Evolutionary conservation across 257 asterid species (phyloP).

Genomic region (Nicotiana obtusifolia): DNA sequence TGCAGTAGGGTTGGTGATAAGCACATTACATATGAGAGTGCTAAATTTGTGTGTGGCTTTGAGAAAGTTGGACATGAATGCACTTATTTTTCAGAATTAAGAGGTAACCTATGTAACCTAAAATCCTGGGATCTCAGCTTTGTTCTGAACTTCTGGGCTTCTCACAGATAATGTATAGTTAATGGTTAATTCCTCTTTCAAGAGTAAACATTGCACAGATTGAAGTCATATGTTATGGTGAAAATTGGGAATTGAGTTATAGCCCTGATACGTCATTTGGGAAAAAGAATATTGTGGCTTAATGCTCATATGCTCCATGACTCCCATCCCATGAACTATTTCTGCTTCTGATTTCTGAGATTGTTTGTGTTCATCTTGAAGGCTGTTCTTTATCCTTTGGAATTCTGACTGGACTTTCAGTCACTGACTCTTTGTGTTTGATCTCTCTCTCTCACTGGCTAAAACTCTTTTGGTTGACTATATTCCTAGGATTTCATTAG

Average conservation of each 20-base stretch:
- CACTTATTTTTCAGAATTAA: neutral
- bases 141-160: neutral
- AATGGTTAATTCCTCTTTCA: neutral
- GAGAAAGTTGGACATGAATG: conserved; percentile 1
- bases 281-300: neutral
- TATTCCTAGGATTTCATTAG: conserved; percentile 65
- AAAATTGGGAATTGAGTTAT: neutral
- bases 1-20: conserved; percentile 1
- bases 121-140: neutral
- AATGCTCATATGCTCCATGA: conserved; percentile 13
- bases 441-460: neutral
- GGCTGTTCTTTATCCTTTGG: neutral
- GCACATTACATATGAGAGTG: neutral
- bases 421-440: conserved; percentile 14
- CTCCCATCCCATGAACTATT: neutral
- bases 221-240: neutral
- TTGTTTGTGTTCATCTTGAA: neutral
- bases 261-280: neutral
- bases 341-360: neutral
- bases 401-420: neutral
- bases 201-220: neutral
- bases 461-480: conserved; percentile 8
- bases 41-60: neutral
- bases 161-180: neutral
- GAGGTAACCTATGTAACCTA: neutral